Evolutionary conservation across 345 rosid species (phyloP), one percentile per base, ranked within the genome.

Genomic region (Nephelium lappaceum): DNA sequence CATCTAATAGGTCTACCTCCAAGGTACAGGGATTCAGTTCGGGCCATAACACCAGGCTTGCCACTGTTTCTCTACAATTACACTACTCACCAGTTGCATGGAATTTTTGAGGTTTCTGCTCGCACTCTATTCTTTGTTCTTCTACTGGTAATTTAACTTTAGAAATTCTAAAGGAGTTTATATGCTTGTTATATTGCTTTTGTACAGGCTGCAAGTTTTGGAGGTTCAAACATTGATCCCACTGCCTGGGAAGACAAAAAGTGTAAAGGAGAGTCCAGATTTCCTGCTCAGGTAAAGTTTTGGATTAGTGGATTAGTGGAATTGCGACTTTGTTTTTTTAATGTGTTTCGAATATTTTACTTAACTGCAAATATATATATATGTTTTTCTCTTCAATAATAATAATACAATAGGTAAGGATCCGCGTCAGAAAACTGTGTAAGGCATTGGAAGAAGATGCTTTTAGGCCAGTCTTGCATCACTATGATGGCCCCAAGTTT

Each of bases 221-320:
- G 99, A 67, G 98, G 99, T 79, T 91, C 97, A 24, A 94, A 96
- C 86, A 96, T 96, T 36, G 99, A 96, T 81, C 97, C 98, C 73
- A 96, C 98, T 84, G 99, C 99, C 38, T 96, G 99, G 99, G 99
- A 94, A 86, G 98, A 96, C 87, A 96, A 94, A 77, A 96, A 96
- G 79, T 91, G 95, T 85, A 96, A 96, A 91, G 99, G 99, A 36
- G 98, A 96, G 83, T 94, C 98, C 6, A 90, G 99, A 85, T 96
- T 96, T 73, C 98, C 99, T 78, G 99, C 99, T 79, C 99, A 96
- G 95, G 99, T 96, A 55, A 80, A 62, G 25, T 47, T 43, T 43
- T 49, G 21, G 71, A 71, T 27, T 79, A 36, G 39, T 45, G 64
- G 3, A 24, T 53, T 79, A 36, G 39, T 45, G 64, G 3, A 24